Base-by-base conservation (phyloP, 2,329 filamentous ascomycete species). In the Beauveria varroae region DNA sequence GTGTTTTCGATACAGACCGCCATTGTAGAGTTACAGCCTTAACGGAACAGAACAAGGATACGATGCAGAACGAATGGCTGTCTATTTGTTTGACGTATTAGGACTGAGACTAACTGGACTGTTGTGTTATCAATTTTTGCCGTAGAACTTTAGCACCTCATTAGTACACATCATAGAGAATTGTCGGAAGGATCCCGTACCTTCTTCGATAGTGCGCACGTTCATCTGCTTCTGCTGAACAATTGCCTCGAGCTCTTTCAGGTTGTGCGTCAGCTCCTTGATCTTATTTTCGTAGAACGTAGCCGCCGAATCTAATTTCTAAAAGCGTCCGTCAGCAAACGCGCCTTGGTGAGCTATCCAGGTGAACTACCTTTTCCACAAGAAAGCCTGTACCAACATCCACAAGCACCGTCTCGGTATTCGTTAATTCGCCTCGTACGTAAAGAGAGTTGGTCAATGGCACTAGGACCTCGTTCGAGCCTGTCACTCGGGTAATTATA, bases 361-460 rank as follows among this genome's bases (percentile, higher is more conserved):
- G 16, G 5, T 1, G 12, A 30, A 65, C 26, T 59, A 89, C 88
- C 85, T 99, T 99, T 76, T 98, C 93, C 58, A 98, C 87, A 70
- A 92, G 93, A 73, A 96, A 98, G 0, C 93, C 93, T 1, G 93
- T 98, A 22, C 93, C 93, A 22, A 97, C 86, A 73, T 98, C 93
- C 46, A 98, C 91, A 62, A 98, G 81, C 7, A 96, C 91, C 64
- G 86, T 87, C 62, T 90, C 84, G 1, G 87, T 82, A 73, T 88
- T 85, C 51, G 89, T 82, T 46, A 98, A 80, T 44, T 83, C 87
- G 37, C 93, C 96, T 28, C 89, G 89, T 18, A 99, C 93, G 75
- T 99, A 99, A 34, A 99, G 83, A 1, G 93, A 97, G 68, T 90
- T 95, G 14, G 95, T 99, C 64, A 99, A 77, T 0, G 96, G 95